A percentile compares a stretch with the other conserved stretches of the same genome.
Conservation (phyloP, 2,329 filamentous ascomycete genomes). For the Ceratocystis alfenasii region DNA sequence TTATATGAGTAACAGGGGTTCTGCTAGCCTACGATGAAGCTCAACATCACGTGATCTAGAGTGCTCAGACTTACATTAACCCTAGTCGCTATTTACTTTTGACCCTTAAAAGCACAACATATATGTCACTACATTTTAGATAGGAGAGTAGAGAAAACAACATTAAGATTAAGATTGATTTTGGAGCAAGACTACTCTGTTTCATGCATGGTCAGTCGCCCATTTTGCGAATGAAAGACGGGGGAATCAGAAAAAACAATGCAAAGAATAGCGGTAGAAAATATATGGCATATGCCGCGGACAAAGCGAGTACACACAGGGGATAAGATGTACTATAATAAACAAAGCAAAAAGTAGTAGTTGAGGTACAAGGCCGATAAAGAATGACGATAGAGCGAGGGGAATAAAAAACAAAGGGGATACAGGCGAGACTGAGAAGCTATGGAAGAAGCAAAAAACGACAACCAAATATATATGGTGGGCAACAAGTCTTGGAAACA, state of each 20-base stretch:
- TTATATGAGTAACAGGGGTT: background rate
- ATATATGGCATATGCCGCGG: background rate
- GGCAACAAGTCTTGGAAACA: background rate
- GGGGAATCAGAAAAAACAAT: background rate
- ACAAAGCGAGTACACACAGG: background rate
- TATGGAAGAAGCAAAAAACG: background rate
- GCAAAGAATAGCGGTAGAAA: background rate
- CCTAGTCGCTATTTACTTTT: background rate
- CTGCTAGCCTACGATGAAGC: background rate
- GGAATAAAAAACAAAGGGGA: slow-evolving; percentile 2
- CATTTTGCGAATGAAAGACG: background rate
- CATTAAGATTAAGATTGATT: slow-evolving; percentile 2
- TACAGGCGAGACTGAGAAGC: background rate
- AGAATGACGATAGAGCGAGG: background rate
- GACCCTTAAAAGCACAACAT: background rate
- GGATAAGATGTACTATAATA: background rate
- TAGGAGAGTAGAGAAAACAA: background rate
- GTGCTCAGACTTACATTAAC: background rate
- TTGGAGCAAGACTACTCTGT: background rate
- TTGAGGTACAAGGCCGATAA: background rate
- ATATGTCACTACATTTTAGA: background rate
- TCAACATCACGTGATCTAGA: background rate
- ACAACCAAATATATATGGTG: background rate
- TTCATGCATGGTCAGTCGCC: background rate
- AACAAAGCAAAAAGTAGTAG: background rate